Evolutionary conservation across 1,139 yeast genomes (phyloP), one percentile per base, ranked within the genome.

Genomic region (Sporopachydermia cereana): DNA sequence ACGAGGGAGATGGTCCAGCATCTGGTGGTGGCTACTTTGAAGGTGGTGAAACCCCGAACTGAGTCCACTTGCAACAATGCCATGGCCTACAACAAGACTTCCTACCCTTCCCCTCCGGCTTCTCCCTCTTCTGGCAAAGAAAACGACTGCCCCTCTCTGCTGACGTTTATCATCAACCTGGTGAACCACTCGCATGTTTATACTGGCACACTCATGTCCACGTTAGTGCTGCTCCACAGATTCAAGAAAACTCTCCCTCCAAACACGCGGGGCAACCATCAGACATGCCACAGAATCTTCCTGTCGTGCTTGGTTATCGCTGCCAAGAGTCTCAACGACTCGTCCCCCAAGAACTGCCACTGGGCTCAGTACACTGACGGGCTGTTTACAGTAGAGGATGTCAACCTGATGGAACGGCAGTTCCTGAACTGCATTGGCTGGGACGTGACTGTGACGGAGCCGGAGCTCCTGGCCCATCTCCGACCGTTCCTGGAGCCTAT

Each of bases 361-460:
- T 83, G 93, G 93, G 79, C 85, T 36, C 72, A 71, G 52, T 79
- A 80, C 61, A 79, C 89, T 18, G 88, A 82, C 54, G 86, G 84
- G 1, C 67, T 82, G 41, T 82, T 83, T 62, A 66, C 70, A 44
- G 64, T 71, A 46, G 77, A 77, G 51, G 93, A 83, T 59, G 77
- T 83, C 53, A 82, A 82, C 60, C 67, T 82, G 49, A 83, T 83
- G 88, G 93, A 83, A 63, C 75, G 86, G 60, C 91, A 83, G 61
- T 66, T 83, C 50, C 66, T 81, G 48, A 77, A 71, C 56, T 67
- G 82, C 47, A 66, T 83, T 56, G 73, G 80, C 61, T 83, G 89
- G 88, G 82, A 83, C 58, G 65, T 81, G 48, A 64, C 71, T 46
- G 76, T 82, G 25, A 61, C 68, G 42, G 74, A 72, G 53, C 68